Evolutionary conservation across 2,329 filamentous ascomycete species (phyloP).

Genomic region (Thelonectria blattea): DNA sequence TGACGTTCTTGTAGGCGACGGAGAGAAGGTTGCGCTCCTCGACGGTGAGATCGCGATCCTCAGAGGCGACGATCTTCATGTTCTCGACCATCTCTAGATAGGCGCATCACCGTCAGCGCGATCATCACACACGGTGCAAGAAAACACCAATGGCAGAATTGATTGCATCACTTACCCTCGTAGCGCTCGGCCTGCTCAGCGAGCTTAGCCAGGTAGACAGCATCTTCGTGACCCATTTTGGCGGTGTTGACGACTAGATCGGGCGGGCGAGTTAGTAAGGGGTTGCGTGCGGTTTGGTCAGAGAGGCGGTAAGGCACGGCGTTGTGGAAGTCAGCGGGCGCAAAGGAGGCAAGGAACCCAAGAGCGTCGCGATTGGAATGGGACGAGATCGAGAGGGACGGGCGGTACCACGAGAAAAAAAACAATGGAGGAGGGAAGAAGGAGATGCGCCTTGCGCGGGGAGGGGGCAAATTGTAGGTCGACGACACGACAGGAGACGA

Average conservation of each 20-base stretch:
- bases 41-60: conserved; percentile 80
- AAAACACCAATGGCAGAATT: background rate
- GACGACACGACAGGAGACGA: conserved; percentile 27
- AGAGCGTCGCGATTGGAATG: conserved; percentile 23
- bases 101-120: conserved; percentile 53
- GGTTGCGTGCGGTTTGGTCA: conserved; percentile 29
- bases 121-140: conserved; percentile 13
- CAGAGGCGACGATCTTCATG: conserved; percentile 99
- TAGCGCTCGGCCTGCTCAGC: conserved; percentile 99
- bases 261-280: conserved; percentile 32
- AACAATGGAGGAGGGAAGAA: conserved; percentile 25
- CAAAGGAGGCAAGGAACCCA: conserved; percentile 26
- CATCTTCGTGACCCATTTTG: conserved; percentile 99
- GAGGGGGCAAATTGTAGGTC: conserved; percentile 21
- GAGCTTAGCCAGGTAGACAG: conserved; percentile 99
- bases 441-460: conserved; percentile 37
- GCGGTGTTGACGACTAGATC: conserved; percentile 44
- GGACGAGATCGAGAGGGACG: conserved; percentile 19
- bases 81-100: conserved; percentile 89
- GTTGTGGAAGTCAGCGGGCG: conserved; percentile 23
- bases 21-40: conserved; percentile 99
- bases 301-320: conserved; percentile 26
- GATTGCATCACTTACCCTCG: conserved; percentile 73
- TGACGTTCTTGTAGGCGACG: conserved; percentile 99
- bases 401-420: conserved; percentile 18